Evolutionary conservation across 495 filamentous ascomycete species (phyloP), one percentile per base, ranked within the genome.

Genomic region (Lepidopterella palustris): DNA sequence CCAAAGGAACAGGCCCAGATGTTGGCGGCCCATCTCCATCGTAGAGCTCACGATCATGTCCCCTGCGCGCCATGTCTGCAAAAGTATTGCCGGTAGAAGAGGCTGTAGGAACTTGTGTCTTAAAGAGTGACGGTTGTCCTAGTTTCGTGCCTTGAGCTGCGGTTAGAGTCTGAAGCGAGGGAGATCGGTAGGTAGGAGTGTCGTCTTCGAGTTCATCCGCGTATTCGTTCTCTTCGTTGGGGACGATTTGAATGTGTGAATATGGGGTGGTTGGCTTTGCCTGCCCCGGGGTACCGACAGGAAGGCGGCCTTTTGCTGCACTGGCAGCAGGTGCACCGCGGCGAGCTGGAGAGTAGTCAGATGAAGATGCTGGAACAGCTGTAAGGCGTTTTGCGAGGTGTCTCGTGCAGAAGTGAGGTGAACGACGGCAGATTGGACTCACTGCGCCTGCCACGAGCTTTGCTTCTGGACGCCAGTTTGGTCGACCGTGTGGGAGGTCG

Each of bases 1-100:
- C 53, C 24, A 64, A 49, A 8, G 64, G 55, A 21, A 64, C 51
- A 31, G 65, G 61, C 18, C 65, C 62, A 24, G 64, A 59, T 1
- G 54, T 52, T 13, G 64, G 55, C 27, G 27, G 18, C 24, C 57
- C 55, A n/a, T 55, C 49, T 8, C 52, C 59, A 6, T 51, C 45
- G 4, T 39, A 21, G 5, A 52, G 21, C 24, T 63, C 60, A 26
- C 26, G 47, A 23, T 32, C 49, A 26, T 42, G 40, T 21, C 21
- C 61, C 20, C 56, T 56, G 31, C 65, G 65, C 13, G 65, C 62
- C 61, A 65, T 68, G 39, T 64, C 59, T 25, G 65, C 65, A 26
- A 65, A 68, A 23, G 59, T 59, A 4, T 25, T 49, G 11, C 11
- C 40, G 8, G 1, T 21, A 0, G 57, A 50, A 6, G 21, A 13